Evolutionary conservation across 2,329 filamentous ascomycete species (phyloP).

Genomic region (Fusarium globosum): DNA sequence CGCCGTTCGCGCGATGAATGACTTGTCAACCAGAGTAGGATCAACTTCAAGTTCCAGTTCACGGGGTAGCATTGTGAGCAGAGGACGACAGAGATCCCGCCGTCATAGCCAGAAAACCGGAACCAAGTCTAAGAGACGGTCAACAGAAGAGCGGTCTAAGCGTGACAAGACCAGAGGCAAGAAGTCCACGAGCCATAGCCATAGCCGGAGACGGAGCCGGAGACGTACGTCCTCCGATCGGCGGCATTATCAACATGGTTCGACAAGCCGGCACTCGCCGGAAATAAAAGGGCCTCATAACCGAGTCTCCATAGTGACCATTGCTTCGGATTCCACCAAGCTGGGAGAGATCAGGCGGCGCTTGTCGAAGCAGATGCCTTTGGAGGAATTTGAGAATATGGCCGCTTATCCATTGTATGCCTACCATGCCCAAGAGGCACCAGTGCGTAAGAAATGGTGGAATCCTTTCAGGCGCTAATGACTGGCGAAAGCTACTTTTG

Average conservation of each 20-base stretch:
- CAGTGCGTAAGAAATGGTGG: slow-evolving; percentile 40
- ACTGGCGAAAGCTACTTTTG: neutral
- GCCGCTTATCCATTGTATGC: slow-evolving; percentile 38
- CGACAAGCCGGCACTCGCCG: slow-evolving; percentile 4
- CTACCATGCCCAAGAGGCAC: slow-evolving; percentile 20
- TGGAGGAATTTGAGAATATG: neutral
- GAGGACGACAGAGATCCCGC: slow-evolving; percentile 30
- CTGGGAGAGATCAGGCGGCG: slow-evolving; percentile 54
- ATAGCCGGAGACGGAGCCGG: neutral
- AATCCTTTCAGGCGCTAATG: slow-evolving; percentile 26
- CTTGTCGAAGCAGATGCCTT: slow-evolving; percentile 20
- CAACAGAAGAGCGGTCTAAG: slow-evolving; percentile 13
- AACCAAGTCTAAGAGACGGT: slow-evolving; percentile 12
- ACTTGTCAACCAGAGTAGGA: slow-evolving; percentile 54
- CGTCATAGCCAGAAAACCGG: slow-evolving; percentile 18
- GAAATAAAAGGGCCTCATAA: slow-evolving; percentile 20
- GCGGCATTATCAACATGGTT: slow-evolving; percentile 14
- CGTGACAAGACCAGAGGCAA: slow-evolving; percentile 23
- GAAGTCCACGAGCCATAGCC: slow-evolving; percentile 7
- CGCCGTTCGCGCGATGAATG: slow-evolving; percentile 61
- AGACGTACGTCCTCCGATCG: slow-evolving; percentile 15
- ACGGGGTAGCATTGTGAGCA: slow-evolving; percentile 30
- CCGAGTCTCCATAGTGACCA: slow-evolving; percentile 49
- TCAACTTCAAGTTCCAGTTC: slow-evolving; percentile 30
- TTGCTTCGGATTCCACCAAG: slow-evolving; percentile 58